Percentiles rank a stretch among this genome's conserved stretches.
phyloP scores from a whole-genome alignment of 2,329 filamentous ascomycete genomes.

The Sporothrix phasma region DNA sequence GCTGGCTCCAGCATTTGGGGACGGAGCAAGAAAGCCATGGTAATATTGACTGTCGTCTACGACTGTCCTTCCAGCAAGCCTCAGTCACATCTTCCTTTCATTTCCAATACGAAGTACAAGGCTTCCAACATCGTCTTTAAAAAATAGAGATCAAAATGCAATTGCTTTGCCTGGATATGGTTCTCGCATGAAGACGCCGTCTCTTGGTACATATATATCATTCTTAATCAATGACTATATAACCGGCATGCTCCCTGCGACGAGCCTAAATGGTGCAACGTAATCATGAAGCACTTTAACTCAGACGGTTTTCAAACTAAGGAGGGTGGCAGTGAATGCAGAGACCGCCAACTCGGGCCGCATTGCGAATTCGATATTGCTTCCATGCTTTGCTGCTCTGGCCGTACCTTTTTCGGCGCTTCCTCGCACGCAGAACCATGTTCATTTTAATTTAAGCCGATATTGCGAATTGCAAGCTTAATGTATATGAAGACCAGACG shows the following conservation, averaged over 20 bases:
- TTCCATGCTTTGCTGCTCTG: background rate
- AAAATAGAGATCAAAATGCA: too few species aligned
- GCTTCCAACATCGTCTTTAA: background rate
- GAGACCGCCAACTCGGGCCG: background rate
- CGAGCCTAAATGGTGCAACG: background rate
- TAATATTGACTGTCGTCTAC: background rate
- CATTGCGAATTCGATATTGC: background rate
- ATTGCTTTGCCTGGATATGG: background rate
- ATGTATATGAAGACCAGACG: background rate
- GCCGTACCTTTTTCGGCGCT: background rate
- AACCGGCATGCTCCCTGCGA: background rate
- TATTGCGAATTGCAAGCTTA: constrained; percentile 5
- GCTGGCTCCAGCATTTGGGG: background rate
- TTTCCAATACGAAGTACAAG: too few species aligned
- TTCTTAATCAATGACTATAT: background rate
- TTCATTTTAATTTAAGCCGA: background rate
- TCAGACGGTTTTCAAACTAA: background rate
- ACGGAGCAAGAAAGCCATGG: background rate
- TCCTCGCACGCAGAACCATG: background rate
- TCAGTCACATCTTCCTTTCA: background rate
- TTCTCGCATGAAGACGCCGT: background rate
- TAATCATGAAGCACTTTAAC: background rate
- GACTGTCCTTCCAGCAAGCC: background rate
- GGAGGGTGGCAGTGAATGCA: background rate
- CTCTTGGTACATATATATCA: too few species aligned